Conservation (phyloP, 2,329 filamentous ascomycete genomes). For the Aspergillus sergii region DNA sequence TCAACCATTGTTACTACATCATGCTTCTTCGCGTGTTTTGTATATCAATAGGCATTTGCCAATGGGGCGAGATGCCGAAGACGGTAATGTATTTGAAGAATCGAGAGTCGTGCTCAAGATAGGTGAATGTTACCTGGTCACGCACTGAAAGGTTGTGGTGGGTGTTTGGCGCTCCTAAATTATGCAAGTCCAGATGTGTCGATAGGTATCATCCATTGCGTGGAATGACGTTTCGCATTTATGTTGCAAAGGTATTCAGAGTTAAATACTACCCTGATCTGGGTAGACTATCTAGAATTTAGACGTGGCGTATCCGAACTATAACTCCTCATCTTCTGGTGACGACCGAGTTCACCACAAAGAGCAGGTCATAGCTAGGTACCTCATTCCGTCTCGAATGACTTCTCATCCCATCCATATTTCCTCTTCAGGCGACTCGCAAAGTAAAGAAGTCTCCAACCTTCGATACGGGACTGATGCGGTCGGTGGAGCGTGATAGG, state of each 20-base stretch:
- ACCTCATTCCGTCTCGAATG: neutral
- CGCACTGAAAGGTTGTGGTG: too few species aligned
- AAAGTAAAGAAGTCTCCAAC: slow-evolving; percentile 6
- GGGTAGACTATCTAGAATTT: neutral
- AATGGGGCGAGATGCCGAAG: too few species aligned
- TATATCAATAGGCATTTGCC: neutral
- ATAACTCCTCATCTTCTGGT: neutral
- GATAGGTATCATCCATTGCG: too few species aligned
- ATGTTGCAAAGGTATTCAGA: too few species aligned
- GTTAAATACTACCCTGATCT: too few species aligned
- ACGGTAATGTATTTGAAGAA: too few species aligned
- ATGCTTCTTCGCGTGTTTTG: neutral
- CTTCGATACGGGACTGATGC: slow-evolving; percentile 10
- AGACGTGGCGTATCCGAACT: neutral
- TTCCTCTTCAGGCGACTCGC: neutral
- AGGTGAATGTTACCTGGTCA: too few species aligned
- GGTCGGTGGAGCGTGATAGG: slow-evolving; percentile 14
- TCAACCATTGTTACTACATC: neutral
- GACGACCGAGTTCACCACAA: neutral
- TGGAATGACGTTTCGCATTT: accelerated
- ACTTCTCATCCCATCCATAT: neutral
- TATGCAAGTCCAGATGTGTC: too few species aligned
- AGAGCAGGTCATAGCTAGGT: neutral
- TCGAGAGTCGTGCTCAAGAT: too few species aligned
- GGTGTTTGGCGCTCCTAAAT: too few species aligned